These are phyloP conservation scores for Cryptococcus floricola DNA, from an alignment of 1,284 basidiomycete genomes.

Conservation along the genomic window DNA sequence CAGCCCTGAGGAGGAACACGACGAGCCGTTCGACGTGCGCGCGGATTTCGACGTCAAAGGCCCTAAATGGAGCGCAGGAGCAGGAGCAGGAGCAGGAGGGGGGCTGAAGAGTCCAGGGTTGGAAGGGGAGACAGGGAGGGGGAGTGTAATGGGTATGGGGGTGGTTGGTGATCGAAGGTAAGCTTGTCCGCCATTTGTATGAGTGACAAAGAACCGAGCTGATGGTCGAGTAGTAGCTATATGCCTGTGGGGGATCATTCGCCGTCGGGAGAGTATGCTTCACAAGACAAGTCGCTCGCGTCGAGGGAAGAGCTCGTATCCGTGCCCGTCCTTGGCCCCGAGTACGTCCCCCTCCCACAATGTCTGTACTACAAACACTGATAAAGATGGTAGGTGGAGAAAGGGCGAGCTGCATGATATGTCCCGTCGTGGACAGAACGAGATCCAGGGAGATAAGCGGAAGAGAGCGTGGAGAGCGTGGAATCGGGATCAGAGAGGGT, in stretches of 20 bases:
- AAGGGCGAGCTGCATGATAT: constrained; percentile 68
- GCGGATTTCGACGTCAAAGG: constrained; percentile 88
- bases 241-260: constrained; percentile 29
- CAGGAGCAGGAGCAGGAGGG: constrained; percentile 32
- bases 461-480: constrained; percentile 62
- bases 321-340: constrained; percentile 77
- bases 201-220: constrained; percentile 1
- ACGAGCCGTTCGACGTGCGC: constrained; percentile 72
- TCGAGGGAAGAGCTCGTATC: constrained; percentile 73
- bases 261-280: constrained; percentile 22
- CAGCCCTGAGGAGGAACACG: constrained; percentile 42
- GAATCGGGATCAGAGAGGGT: constrained; percentile 65
- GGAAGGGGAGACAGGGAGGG: constrained; percentile 6
- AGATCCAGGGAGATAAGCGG: constrained; percentile 58
- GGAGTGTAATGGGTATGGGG: constrained; percentile 1
- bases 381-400: constrained; percentile 57
- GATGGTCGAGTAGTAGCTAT: constrained; percentile 17
- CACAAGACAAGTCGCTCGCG: constrained; percentile 47
- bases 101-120: not conserved
- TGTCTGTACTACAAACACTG: not conserved
- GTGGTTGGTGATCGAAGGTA: constrained; percentile 21
- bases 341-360: constrained; percentile 45
- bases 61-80: constrained; percentile 61
- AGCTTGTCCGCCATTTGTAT: not conserved
- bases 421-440: constrained; percentile 64